Base-by-base conservation (phyloP, 140 eudicot genomes). In the Bidens hawaiensis region DNA sequence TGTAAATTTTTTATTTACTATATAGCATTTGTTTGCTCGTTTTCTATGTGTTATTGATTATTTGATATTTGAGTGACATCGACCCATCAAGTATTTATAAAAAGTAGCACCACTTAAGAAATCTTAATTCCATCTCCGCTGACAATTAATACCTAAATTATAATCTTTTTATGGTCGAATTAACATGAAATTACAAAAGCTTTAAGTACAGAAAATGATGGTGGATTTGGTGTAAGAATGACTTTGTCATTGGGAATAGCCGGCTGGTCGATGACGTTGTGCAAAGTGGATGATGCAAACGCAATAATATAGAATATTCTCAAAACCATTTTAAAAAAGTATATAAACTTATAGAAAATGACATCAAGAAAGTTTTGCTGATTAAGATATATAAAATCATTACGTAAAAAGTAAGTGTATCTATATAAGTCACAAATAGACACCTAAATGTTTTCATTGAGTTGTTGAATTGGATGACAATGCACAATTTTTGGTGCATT, bases 371-470 rank as follows among this genome's bases (percentile, higher is more conserved):
- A 40, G 45, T 40, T 40, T n/a, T 45, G 6, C 16, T 45, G 19
- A 45, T 4, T 45, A n/a, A 6, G 23, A 43, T 45, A 6, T 45
- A 45, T 16, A 45, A 43, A 16, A 4, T 15, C 19, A 8, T 5
- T 31, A 31, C 12, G 43, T 2, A 9, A 38, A 38, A 13, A 9
- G 0, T 6, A 48, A 48, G 27, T 2, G 19, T 3, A 48, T 2
- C 25, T 48, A 48, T 23, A 51, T 51, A 17, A 22, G 58, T 49
- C 30, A 36, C n/a, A 42, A 7, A 14, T 43, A 62, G 41, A 25
- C 68, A 26, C 68, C 14, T 15, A 61, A 14, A 24, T 16, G 22
- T 42, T 62, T 62, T 15, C 5, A 43, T 42, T 42, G 55, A 43
- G 56, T 41, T 3, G 56, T 43, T 61, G 54, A 6, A 41, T 23